Evolutionary conservation across 176 grass and related monocot species (phyloP).

Genomic region (Musa itinerans): DNA sequence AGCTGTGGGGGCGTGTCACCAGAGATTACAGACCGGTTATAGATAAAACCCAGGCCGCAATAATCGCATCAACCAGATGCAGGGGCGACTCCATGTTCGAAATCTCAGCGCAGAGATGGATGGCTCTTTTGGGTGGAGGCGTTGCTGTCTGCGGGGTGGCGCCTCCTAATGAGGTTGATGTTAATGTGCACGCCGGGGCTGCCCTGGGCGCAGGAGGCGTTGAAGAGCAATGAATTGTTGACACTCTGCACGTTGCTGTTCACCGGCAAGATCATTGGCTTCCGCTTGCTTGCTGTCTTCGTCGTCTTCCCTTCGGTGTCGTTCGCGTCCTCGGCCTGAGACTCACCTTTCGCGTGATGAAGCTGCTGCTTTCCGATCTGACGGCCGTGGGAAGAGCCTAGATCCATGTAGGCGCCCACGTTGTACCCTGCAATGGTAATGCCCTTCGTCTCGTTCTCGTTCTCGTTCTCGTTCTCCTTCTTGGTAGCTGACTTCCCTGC

Average conservation of each 20-base stretch:
- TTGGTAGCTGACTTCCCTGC: not conserved
- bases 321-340: not conserved
- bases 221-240: conserved; percentile 38
- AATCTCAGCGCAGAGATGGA: not conserved
- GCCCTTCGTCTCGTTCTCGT: conserved; percentile 22
- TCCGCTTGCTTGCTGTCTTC: conserved; percentile 4
- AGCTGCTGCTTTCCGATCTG: conserved; percentile 21
- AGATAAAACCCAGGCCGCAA: not conserved
- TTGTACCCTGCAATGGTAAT: conserved; percentile 39
- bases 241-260: conserved; percentile 45
- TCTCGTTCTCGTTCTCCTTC: conserved; percentile 15
- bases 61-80: not conserved
- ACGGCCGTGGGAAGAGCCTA: conserved; percentile 7
- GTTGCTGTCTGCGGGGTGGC: not conserved
- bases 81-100: not conserved
- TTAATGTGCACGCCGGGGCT: conserved; percentile 33
- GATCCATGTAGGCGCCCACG: conserved; percentile 29
- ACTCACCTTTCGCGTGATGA: not conserved
- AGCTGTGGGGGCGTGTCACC: not conserved
- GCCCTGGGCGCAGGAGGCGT: conserved; percentile 15
- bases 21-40: not conserved
- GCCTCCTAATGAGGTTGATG: conserved; percentile 5
- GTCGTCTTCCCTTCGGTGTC: not conserved
- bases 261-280: conserved; percentile 25
- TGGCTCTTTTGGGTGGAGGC: not conserved